phyloP scores from a whole-genome alignment of 1,139 yeast species.

The Debaryomycetaceae sp. region DNA sequence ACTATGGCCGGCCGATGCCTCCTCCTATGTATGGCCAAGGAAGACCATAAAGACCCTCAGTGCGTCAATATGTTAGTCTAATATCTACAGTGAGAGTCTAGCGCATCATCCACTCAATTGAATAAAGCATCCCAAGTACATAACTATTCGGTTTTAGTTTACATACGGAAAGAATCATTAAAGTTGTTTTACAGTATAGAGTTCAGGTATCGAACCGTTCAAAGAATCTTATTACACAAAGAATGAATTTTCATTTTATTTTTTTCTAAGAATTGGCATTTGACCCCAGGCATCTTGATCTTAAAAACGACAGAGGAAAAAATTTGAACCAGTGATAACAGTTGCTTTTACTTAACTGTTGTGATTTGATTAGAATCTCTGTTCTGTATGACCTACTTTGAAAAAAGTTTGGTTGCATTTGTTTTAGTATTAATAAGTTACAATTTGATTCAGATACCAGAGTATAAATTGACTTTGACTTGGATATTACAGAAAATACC shows the following conservation, averaged over 20 bases:
- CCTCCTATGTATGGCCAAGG: conserved; percentile 26
- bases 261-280: neutral
- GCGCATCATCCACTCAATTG: neutral
- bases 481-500: neutral
- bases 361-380: too few species aligned
- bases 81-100: neutral
- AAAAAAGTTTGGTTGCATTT: neutral
- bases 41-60: conserved; percentile 6
- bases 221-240: neutral
- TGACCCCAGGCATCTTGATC: neutral
- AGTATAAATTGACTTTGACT: neutral
- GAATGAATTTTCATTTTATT: neutral
- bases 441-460: neutral
- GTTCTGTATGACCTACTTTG: neutral
- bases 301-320: too few species aligned
- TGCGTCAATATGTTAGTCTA: neutral
- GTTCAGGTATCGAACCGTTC: too few species aligned
- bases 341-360: too few species aligned
- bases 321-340: too few species aligned
- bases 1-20: conserved; percentile 26
- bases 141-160: neutral
- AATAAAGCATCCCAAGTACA: neutral
- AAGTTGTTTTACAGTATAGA: neutral
- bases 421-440: neutral
- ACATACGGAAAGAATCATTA: neutral